phyloP scores from a whole-genome alignment of 2,329 filamentous ascomycete species.

The Epichloe aotearoae region DNA sequence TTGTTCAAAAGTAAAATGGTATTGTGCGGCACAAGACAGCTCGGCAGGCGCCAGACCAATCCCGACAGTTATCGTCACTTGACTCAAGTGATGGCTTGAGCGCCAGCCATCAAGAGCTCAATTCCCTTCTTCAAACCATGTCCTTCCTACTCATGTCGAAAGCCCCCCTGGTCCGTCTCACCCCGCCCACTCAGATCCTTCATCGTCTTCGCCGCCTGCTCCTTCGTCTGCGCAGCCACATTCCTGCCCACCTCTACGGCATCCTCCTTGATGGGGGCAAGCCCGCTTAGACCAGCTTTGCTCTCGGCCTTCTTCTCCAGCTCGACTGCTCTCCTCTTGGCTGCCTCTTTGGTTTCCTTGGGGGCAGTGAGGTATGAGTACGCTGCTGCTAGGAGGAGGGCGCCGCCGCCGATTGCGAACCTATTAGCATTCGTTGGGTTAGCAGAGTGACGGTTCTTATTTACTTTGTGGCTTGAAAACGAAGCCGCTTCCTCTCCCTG shows the following conservation, averaged over 20 bases:
- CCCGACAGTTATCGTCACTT: background rate
- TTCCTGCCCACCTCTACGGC: conserved; percentile 1
- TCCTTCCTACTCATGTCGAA: conserved; percentile 14
- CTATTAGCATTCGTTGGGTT: conserved; percentile 7
- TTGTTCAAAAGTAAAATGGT: too few species aligned
- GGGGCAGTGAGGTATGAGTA: conserved; percentile 15
- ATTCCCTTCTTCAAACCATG: too few species aligned
- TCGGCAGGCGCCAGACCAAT: too few species aligned
- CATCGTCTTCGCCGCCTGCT: conserved; percentile 13
- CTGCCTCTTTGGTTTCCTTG: conserved; percentile 4
- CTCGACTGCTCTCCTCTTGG: conserved; percentile 6
- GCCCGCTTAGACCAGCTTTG: background rate
- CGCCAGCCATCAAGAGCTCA: background rate
- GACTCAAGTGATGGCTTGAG: background rate
- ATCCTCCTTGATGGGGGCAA: conserved; percentile 7
- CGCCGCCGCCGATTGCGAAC: conserved; percentile 16
- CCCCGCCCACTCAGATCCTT: conserved; percentile 19
- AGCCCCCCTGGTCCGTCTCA: conserved; percentile 17
- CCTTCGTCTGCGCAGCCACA: conserved; percentile 7
- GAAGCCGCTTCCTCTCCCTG: too few species aligned
- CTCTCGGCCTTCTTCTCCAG: background rate
- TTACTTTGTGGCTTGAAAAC: background rate
- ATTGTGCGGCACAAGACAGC: too few species aligned
- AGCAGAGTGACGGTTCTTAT: background rate
- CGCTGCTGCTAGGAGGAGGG: conserved; percentile 13